Conservation (phyloP, 768 basidiomycete genomes). For the Hemileccinum impolitum region DNA sequence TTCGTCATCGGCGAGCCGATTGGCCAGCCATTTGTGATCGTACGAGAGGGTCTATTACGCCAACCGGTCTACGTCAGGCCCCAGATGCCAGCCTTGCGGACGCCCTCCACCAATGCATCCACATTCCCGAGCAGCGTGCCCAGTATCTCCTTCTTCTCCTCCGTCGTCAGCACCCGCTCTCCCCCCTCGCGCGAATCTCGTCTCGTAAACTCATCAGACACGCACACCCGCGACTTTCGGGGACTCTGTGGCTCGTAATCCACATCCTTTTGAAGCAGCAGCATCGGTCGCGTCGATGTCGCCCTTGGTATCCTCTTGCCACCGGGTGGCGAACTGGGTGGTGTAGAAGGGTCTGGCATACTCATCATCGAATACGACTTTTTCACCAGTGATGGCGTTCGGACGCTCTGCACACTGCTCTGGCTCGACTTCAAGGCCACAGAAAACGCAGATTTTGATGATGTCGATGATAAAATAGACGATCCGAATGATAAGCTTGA, state of each 20-base stretch:
- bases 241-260: constrained; percentile 76
- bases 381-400: constrained; percentile 41
- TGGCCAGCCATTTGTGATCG: background rate
- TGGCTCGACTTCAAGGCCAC: constrained; percentile 35
- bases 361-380: constrained; percentile 30
- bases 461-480: constrained; percentile 19
- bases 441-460: constrained; percentile 39
- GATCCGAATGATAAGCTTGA: constrained; percentile 22
- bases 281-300: constrained; percentile 42
- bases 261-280: constrained; percentile 67
- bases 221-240: constrained; percentile 43
- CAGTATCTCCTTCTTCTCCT: constrained; percentile 80
- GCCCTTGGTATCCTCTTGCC: constrained; percentile 20
- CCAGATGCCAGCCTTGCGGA: constrained; percentile 85
- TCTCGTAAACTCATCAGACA: constrained; percentile 22
- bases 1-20: background rate
- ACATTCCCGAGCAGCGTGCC: constrained; percentile 88
- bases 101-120: constrained; percentile 84
- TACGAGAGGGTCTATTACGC: background rate
- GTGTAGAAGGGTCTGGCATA: constrained; percentile 18
- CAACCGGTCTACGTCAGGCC: constrained; percentile 49
- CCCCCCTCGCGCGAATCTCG: constrained; percentile 4
- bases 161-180: constrained; percentile 50
- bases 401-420: constrained; percentile 23
- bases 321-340: constrained; percentile 24